Base-by-base conservation (phyloP, 331 rosid genomes). In the Quercus tomentella region DNA sequence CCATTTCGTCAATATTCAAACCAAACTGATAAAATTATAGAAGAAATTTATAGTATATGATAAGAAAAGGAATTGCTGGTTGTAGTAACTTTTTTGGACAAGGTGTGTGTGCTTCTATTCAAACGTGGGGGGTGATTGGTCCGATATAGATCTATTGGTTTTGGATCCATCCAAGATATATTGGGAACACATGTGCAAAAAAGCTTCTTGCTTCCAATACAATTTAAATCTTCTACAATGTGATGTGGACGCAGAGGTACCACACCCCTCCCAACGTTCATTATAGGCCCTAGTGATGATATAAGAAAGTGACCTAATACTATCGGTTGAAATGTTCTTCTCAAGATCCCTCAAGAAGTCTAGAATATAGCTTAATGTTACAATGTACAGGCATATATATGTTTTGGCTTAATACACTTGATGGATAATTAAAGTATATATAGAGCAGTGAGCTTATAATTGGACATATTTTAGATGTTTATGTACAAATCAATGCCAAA, bases 41-140 rank as follows among this genome's bases (percentile, higher is more conserved):
- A 33, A 73, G 67, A 67, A 56, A 74, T 55, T 18, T 43, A 23
- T 12, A 75, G 78, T 73, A 55, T 23, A 54, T 77, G 76, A 62
- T 80, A 78, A 75, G 55, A 43, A 37, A 54, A 62, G 78, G 60
- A 77, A 78, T 66, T 72, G 84, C 69, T 69, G 76, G 77, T 73
- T 86, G 82, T 69, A 33, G 72, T 79, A 82, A 84, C 86, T 90
- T 90, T 82, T 80, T 20, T 80, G 76, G 88, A 82, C 87, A 90
- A 49, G 86, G 82, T 84, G 86, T 75, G 86, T 88, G 94, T 72
- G 73, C 71, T 58, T 67, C 83, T 75, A 22, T 76, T 74, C 84
- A 84, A 84, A 49, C 31, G 81, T 77, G 82, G 33, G 55, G 74
- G 79, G 60, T 11, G 77, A 81, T 82, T 73, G 62, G 79, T 63